phyloP scores from a whole-genome alignment of 1,139 yeast species.

The Eremothecium gossypii region DNA sequence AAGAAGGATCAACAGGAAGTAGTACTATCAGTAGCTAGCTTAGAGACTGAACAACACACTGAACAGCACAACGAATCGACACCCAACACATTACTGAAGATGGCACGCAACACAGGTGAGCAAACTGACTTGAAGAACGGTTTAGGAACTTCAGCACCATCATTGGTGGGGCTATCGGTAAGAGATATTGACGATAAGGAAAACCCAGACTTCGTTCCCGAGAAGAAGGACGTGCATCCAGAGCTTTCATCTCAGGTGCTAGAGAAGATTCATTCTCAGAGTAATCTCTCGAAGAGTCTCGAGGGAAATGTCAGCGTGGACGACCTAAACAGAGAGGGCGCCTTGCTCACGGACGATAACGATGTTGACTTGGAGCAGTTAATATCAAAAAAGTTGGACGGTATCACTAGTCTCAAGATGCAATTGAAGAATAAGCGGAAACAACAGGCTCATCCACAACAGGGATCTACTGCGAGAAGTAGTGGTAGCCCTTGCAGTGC shows the following conservation, averaged over 20 bases:
- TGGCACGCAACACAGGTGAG: background rate
- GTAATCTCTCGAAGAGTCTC: conserved; percentile 11
- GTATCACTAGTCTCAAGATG: conserved; percentile 13
- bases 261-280: conserved; percentile 14
- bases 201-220: conserved; percentile 13
- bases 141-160: conserved; percentile 10
- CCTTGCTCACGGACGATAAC: conserved; percentile 26
- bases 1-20: background rate
- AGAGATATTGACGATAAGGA: conserved; percentile 20
- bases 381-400: conserved; percentile 13
- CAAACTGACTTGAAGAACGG: background rate
- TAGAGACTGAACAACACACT: background rate
- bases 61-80: background rate
- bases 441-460: conserved; percentile 6
- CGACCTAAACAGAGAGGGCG: conserved; percentile 27
- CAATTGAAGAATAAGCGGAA: conserved; percentile 11
- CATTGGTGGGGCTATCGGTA: conserved; percentile 22
- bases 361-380: conserved; percentile 19
- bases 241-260: conserved; percentile 15
- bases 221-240: conserved; percentile 8
- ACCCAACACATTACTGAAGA: background rate
- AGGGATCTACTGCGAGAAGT: background rate
- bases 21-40: background rate
- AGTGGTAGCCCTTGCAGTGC: conserved; percentile 3
- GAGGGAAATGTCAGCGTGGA: conserved; percentile 23